These are phyloP conservation scores for Eutypella sp. DNA, from an alignment of 2,329 filamentous ascomycete species.

Conservation along the genomic window DNA sequence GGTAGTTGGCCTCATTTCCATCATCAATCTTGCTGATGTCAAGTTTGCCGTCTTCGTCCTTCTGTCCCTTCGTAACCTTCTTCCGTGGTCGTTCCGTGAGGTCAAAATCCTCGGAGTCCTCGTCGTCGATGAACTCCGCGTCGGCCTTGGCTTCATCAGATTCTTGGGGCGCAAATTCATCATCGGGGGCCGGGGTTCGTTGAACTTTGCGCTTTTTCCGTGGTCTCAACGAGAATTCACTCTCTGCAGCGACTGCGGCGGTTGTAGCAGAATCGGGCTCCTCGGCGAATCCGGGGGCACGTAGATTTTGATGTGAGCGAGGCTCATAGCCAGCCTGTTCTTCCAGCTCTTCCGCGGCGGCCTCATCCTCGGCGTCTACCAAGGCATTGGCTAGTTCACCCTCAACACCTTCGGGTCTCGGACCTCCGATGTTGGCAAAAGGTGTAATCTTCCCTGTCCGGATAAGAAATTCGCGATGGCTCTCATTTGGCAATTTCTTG, in stretches of 20 bases:
- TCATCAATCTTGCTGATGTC: constrained; percentile 69
- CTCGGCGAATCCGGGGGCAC: constrained; percentile 67
- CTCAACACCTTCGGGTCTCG: constrained; percentile 55
- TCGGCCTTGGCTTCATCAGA: constrained; percentile 18
- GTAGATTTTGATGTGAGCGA: constrained; percentile 66
- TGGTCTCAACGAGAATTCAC: constrained; percentile 54
- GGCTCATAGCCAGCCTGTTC: constrained; percentile 40
- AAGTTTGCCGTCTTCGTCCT: constrained; percentile 36
- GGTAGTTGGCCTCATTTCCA: constrained; percentile 79
- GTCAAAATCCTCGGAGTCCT: constrained; percentile 35
- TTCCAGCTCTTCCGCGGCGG: constrained; percentile 45
- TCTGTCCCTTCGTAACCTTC: constrained; percentile 35
- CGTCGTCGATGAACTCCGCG: constrained; percentile 26
- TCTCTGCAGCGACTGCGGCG: constrained; percentile 34
- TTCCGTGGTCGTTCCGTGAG: constrained; percentile 35
- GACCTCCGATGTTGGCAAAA: constrained; percentile 72
- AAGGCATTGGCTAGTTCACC: constrained; percentile 73
- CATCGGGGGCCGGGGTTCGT: constrained; percentile 32
- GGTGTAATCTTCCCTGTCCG: constrained; percentile 97
- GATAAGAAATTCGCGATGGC: constrained; percentile 82
- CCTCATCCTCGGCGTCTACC: constrained; percentile 76
- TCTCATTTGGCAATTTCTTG: constrained; percentile 70
- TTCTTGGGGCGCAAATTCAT: constrained; percentile 39
- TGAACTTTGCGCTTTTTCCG: constrained; percentile 49
- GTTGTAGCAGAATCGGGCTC: constrained; percentile 31